These are phyloP conservation scores for Naematelia aurantialba DNA, from an alignment of 768 basidiomycete genomes.

Conservation along the genomic window DNA sequence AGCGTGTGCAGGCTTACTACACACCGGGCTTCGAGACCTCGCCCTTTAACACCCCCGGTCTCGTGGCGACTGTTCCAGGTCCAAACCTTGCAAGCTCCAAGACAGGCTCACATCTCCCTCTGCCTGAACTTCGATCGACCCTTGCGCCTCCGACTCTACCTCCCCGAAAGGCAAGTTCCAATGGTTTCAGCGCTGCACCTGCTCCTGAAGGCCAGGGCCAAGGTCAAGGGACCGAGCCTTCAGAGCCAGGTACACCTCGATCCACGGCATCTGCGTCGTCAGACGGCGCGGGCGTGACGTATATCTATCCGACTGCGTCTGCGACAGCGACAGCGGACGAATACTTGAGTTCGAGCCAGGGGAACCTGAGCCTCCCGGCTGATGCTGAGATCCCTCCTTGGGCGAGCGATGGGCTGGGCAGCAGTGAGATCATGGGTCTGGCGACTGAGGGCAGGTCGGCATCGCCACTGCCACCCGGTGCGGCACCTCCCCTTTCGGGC, in stretches of 20 bases:
- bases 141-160: neutral
- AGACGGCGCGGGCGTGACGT: neutral
- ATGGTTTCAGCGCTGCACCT: neutral
- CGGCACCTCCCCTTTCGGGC: constrained; percentile 23
- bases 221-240: neutral
- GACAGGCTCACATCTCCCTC: neutral
- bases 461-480: constrained; percentile 34
- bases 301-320: constrained; percentile 2
- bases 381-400: constrained; percentile 15
- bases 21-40: constrained; percentile 3
- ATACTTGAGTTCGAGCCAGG: neutral
- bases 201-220: neutral
- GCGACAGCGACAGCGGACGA: neutral
- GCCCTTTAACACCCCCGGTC: constrained; percentile 8
- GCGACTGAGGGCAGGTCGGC: neutral
- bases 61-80: neutral
- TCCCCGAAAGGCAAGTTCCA: neutral
- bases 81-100: neutral
- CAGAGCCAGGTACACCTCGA: constrained; percentile 3
- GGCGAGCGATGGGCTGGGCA: constrained; percentile 25
- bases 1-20: constrained; percentile 12
- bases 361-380: constrained; percentile 2
- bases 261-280: constrained; percentile 3
- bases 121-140: neutral
- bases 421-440: constrained; percentile 1